Percentiles rank a stretch among this genome's conserved stretches.
These are phyloP conservation scores for Crithidia expoeki DNA, from an alignment of 208 protist genomes.

Conservation along the genomic window DNA sequence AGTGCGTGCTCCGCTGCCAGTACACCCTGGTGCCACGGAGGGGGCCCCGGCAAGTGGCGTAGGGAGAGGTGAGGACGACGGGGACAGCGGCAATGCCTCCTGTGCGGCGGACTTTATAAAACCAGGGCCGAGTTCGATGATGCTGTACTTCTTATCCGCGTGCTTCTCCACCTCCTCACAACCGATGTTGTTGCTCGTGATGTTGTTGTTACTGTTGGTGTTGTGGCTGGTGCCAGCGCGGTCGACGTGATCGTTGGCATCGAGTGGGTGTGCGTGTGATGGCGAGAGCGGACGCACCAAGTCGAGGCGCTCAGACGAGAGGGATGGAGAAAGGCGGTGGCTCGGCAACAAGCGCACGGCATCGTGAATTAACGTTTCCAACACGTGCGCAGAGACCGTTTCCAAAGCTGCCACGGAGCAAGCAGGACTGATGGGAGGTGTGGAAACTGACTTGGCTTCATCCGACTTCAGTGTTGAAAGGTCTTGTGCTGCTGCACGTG, in stretches of 20 bases:
- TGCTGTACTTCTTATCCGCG: slow-evolving; percentile 17
- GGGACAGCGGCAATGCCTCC: slow-evolving; percentile 18
- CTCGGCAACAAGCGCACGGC: slow-evolving; percentile 14
- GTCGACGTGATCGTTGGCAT: neutral
- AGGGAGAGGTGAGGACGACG: neutral
- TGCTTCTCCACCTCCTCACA: slow-evolving; percentile 2
- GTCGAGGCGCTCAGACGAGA: slow-evolving; percentile 7
- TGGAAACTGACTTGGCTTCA: neutral
- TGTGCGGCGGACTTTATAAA: slow-evolving; percentile 12
- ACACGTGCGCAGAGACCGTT: neutral
- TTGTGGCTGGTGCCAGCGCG: neutral
- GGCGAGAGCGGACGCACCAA: slow-evolving; percentile 1
- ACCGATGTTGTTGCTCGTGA: neutral
- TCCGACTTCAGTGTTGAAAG: neutral
- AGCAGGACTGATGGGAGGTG: neutral
- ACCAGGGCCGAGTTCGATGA: slow-evolving; percentile 11
- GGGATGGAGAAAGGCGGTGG: neutral
- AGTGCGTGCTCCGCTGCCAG: neutral
- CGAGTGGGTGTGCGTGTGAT: slow-evolving; percentile 3
- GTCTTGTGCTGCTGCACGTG: neutral
- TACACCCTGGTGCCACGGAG: slow-evolving; percentile 5
- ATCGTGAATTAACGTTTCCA: slow-evolving; percentile 4
- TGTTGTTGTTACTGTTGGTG: slow-evolving; percentile 3
- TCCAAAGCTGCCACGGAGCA: slow-evolving; percentile 8
- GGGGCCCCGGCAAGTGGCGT: slow-evolving; percentile 13